Evolutionary conservation across 140 eudicot genomes (phyloP).

Genomic region (Stevia rebaudiana): DNA sequence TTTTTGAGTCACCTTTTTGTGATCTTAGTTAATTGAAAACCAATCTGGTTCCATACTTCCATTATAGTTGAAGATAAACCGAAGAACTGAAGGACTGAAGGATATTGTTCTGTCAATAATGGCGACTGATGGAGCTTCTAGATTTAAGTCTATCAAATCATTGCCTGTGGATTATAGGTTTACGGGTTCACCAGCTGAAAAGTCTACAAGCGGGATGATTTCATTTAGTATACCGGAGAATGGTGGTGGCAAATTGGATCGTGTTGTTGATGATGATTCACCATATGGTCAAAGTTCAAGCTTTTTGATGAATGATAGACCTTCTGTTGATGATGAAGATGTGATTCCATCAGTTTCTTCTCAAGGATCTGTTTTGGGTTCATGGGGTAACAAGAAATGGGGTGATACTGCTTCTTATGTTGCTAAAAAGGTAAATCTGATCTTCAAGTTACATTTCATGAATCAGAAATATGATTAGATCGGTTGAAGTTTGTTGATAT

Average conservation of each 20-base stretch:
- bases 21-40: constrained; percentile 29
- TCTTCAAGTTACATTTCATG: background rate
- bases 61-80: constrained; percentile 8
- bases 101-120: constrained; percentile 32
- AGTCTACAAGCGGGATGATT: constrained; percentile 16
- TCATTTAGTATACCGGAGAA: constrained; percentile 42
- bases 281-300: constrained; percentile 51
- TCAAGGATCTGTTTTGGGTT: constrained; percentile 41
- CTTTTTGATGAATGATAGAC: constrained; percentile 30
- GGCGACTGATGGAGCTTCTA: constrained; percentile 39
- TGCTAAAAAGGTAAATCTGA: constrained; percentile 64
- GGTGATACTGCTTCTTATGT: constrained; percentile 71
- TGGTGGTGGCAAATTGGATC: constrained; percentile 36
- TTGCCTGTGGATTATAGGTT: constrained; percentile 73
- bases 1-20: constrained; percentile 39
- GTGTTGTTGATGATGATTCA: constrained; percentile 63
- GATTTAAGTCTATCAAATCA: constrained; percentile 64
- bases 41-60: constrained; percentile 19
- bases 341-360: constrained; percentile 41
- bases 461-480: background rate
- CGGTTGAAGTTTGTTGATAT: background rate
- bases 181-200: constrained; percentile 32
- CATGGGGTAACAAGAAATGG: constrained; percentile 65
- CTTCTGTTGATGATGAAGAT: constrained; percentile 43
- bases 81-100: constrained; percentile 13